Conservation (phyloP, 2,329 filamentous ascomycete species). For the Aureobasidium pullulans region DNA sequence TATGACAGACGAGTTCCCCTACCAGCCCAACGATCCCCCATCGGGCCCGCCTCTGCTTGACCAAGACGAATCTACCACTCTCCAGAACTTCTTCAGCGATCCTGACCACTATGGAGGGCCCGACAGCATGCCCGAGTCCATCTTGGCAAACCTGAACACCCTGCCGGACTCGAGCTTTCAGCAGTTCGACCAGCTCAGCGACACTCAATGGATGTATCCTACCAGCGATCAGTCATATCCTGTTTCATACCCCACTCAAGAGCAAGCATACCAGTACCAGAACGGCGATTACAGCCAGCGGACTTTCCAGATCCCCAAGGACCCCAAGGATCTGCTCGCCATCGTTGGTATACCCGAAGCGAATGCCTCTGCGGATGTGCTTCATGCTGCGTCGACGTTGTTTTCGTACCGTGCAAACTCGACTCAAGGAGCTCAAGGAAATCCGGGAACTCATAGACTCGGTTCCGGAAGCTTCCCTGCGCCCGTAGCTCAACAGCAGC, state of each 20-base stretch:
- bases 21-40: neutral
- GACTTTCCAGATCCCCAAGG: neutral
- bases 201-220: constrained; percentile 9
- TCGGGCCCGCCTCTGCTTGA: constrained; percentile 14
- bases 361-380: neutral
- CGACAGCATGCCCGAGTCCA: neutral
- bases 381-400: constrained; percentile 10
- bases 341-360: constrained; percentile 1
- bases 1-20: constrained; percentile 1
- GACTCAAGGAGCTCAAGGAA: neutral
- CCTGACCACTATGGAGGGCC: constrained; percentile 10
- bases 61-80: constrained; percentile 6
- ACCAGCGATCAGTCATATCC: neutral
- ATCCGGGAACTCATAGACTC: neutral
- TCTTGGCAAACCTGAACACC: constrained; percentile 2
- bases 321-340: constrained; percentile 3
- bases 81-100: constrained; percentile 15
- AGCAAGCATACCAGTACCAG: neutral
- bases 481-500: neutral
- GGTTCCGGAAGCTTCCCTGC: neutral
- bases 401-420: constrained; percentile 8
- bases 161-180: neutral
- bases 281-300: neutral
- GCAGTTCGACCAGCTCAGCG: neutral
- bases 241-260: neutral